These are phyloP conservation scores for Phytophthora litchii DNA, from an alignment of 352 stramenopile species.

Conservation along the genomic window DNA sequence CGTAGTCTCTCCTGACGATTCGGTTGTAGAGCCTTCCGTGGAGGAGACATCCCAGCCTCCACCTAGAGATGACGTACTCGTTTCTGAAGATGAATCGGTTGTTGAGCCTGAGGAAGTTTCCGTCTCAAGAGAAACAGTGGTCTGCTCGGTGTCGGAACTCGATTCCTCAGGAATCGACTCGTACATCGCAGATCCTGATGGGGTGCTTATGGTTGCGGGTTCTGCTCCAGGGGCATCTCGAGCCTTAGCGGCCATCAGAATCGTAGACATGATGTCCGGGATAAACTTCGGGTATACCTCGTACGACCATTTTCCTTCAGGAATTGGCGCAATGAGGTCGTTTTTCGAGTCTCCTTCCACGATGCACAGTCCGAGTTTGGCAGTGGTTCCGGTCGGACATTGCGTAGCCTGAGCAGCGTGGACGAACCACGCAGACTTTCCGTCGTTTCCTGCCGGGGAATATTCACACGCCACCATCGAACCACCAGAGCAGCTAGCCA, in stretches of 20 bases:
- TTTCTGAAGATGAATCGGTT: slow-evolving; percentile 7
- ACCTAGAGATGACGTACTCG: slow-evolving; percentile 9
- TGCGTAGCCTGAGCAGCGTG: slow-evolving; percentile 48
- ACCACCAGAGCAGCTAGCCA: slow-evolving; percentile 45
- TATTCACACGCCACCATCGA: slow-evolving; percentile 71
- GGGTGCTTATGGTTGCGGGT: neutral
- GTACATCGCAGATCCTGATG: slow-evolving; percentile 4
- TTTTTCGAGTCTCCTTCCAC: slow-evolving; percentile 56
- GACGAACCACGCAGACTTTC: slow-evolving; percentile 58
- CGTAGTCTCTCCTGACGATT: slow-evolving; percentile 10
- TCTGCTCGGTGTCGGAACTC: slow-evolving; percentile 13
- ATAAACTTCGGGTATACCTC: slow-evolving; percentile 62
- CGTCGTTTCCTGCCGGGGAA: slow-evolving; percentile 61
- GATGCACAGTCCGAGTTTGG: slow-evolving; percentile 51
- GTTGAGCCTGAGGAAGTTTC: slow-evolving; percentile 9
- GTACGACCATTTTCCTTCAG: slow-evolving; percentile 53
- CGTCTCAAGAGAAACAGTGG: slow-evolving; percentile 6
- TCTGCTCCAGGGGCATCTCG: slow-evolving; percentile 19
- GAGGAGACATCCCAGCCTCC: slow-evolving; percentile 14
- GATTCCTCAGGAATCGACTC: slow-evolving; percentile 18
- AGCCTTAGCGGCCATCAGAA: slow-evolving; percentile 43
- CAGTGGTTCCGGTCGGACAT: slow-evolving; percentile 55
- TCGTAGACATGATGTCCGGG: slow-evolving; percentile 48
- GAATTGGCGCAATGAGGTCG: slow-evolving; percentile 65
- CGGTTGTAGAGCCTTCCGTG: slow-evolving; percentile 9